Evolutionary conservation across 139 green algal species (phyloP), one percentile per base, ranked within the genome.

Genomic region (Picochlorum sp.): DNA sequence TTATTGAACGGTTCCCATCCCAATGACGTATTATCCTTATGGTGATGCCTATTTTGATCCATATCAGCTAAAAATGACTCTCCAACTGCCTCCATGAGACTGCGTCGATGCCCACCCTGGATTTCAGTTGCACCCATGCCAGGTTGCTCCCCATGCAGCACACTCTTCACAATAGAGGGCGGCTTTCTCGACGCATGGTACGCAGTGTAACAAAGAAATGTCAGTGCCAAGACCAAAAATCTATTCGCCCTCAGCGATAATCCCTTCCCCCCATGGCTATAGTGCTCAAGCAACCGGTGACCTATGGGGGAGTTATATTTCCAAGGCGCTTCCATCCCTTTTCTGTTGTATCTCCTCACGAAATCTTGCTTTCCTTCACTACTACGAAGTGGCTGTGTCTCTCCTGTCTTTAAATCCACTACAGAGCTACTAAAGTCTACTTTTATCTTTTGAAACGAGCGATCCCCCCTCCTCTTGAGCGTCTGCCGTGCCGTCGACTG

Each of bases 141-240:
- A n/a, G n/a, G n/a, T 40, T 12, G 12, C 29, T 64, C 37, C 13
- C 57, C 59, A 31, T 61, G 33, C 24, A 74, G 54, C 32, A 61
- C 54, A 14, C 40, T 67, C 68, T 97, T 97, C 3, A 97, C 90
- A 31, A 97, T 91, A 66, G 72, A 88, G 9, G 87, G 82, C 0
- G 90, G 87, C 59, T 95, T 96, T 14, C 90, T 75, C 0, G 81
- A 84, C 28, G 85, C 85, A 68, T 97, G 90, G 57, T 89, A 97
- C n/a, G 76, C 68, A 14, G 73, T 69, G 68, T 97, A 97, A 47
- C 78, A 82, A 8, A 94, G 33, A 67, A 97, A 97, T 0, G 90
- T 97, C 2, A 97, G 47, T 1, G 84, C 31, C 2, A 97, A 76
- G n/a, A 90, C 88, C 62, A 89, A 61, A 13, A 57, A 31, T 29